A percentile compares a stretch with the other conserved stretches of the same genome.
phyloP scores from a whole-genome alignment of 176 grass and related monocot genomes.

The Carex scoparia region DNA sequence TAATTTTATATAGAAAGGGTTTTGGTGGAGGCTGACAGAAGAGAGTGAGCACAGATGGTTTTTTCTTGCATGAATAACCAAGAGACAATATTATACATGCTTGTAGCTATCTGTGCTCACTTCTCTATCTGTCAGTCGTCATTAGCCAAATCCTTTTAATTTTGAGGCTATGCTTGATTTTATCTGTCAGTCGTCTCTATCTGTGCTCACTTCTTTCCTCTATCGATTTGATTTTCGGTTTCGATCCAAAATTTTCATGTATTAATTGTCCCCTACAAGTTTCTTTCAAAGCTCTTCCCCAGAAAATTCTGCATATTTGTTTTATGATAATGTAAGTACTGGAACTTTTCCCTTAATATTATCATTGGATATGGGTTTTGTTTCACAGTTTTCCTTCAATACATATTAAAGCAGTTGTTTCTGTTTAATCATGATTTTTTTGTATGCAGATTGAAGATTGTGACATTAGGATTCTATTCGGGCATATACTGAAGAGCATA shows the following conservation, averaged over 20 bases:
- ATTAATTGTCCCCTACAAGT: neutral
- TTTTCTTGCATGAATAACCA: constrained; percentile 53
- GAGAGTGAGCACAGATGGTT: constrained; percentile 96
- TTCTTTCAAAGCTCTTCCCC: neutral
- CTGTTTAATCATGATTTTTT: neutral
- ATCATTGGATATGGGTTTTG: neutral
- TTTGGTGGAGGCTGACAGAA: constrained; percentile 33
- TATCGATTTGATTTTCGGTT: neutral
- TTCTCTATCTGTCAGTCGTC: constrained; percentile 38
- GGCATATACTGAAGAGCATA: neutral
- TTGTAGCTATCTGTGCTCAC: constrained; percentile 38
- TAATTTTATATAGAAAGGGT: constrained; percentile 25
- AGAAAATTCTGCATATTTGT: neutral
- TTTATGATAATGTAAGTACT: neutral
- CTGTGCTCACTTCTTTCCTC: too few species aligned
- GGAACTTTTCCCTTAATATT: neutral
- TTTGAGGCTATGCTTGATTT: neutral
- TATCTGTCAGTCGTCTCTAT: neutral
- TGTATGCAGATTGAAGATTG: neutral
- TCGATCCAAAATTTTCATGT: neutral
- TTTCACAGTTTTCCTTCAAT: neutral
- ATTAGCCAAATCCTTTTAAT: constrained; percentile 6
- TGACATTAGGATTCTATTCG: neutral
- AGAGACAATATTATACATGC: constrained; percentile 11
- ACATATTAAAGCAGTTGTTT: neutral